These are phyloP conservation scores for Xylaria curta DNA, from an alignment of 495 filamentous ascomycete genomes.

Conservation along the genomic window DNA sequence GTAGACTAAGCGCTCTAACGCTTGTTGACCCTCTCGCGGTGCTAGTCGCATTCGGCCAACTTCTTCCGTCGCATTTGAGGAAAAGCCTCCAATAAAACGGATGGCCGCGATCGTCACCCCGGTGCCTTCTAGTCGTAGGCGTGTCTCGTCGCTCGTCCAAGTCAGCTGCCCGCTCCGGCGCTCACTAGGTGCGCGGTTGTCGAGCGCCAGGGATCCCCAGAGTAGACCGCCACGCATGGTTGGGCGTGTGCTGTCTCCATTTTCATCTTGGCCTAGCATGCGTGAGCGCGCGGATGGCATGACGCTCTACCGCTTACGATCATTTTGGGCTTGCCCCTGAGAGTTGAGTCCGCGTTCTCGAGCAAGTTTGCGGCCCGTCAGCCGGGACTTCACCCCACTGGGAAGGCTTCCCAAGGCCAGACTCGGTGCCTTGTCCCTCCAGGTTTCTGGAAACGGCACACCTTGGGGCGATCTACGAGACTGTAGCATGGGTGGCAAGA, in stretches of 20 bases:
- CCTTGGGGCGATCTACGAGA: neutral
- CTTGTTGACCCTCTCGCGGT: neutral
- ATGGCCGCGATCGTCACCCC: conserved; percentile 1
- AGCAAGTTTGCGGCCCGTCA: conserved; percentile 23
- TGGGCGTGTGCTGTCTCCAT: neutral
- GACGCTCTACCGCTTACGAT: conserved; percentile 11
- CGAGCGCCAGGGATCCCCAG: neutral
- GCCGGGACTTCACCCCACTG: conserved; percentile 16
- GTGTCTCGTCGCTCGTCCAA: neutral
- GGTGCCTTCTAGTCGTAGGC: neutral
- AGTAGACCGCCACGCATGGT: neutral
- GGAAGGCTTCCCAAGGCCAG: conserved; percentile 3
- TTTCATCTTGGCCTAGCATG: conserved; percentile 24
- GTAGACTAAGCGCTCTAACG: neutral
- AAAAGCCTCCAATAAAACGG: conserved; percentile 26
- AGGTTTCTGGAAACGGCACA: conserved; percentile 20
- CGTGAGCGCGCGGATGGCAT: neutral
- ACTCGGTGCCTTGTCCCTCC: conserved; percentile 1
- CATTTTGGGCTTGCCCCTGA: neutral
- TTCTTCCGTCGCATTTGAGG: conserved; percentile 26
- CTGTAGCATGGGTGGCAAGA: neutral
- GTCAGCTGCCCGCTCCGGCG: neutral
- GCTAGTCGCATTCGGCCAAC: conserved; percentile 24
- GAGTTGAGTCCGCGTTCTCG: neutral
- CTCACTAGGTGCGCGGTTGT: neutral